Conservation (phyloP, 257 asterid species). For the Cordia subcordata region DNA sequence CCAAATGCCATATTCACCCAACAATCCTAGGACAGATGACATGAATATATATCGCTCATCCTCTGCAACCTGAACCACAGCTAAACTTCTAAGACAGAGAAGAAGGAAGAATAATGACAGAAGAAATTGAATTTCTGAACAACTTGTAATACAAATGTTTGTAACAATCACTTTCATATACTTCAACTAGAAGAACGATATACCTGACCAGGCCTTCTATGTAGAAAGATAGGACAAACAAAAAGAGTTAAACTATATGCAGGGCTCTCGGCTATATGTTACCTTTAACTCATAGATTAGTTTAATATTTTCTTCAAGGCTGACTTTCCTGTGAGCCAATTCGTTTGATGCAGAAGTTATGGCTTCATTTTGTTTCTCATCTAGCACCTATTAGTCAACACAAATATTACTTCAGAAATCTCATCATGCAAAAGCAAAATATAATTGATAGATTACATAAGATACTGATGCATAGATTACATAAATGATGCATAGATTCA, state of each 20-base stretch:
- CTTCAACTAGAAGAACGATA: too few species aligned
- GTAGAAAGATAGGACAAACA: background rate
- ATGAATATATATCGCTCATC: slow-evolving; percentile 70
- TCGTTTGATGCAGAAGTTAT: slow-evolving; percentile 80
- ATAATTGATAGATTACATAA: background rate
- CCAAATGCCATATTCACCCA: slow-evolving; percentile 78
- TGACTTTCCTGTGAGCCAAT: slow-evolving; percentile 81
- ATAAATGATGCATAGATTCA: slow-evolving; percentile 1
- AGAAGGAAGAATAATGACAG: too few species aligned
- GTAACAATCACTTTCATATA: too few species aligned
- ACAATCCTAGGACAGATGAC: slow-evolving; percentile 66
- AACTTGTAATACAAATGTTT: slow-evolving; percentile 3
- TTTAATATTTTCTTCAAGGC: slow-evolving; percentile 86
- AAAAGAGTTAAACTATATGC: background rate
- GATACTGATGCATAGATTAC: too few species aligned
- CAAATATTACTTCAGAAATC: too few species aligned
- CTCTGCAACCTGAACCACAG: slow-evolving; percentile 60
- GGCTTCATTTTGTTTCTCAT: slow-evolving; percentile 90
- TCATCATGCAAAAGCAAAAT: slow-evolving; percentile 2
- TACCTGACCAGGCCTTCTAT: too few species aligned
- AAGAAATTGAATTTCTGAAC: too few species aligned
- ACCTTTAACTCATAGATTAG: slow-evolving; percentile 89
- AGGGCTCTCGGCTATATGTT: slow-evolving; percentile 4
- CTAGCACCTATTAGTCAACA: slow-evolving; percentile 42
- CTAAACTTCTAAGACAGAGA: slow-evolving; percentile 10